Percentiles rank a stretch among this genome's conserved stretches.
These are phyloP conservation scores for Smittium culicis DNA, from an alignment of 371 early-diverging fungal species.

Conservation along the genomic window DNA sequence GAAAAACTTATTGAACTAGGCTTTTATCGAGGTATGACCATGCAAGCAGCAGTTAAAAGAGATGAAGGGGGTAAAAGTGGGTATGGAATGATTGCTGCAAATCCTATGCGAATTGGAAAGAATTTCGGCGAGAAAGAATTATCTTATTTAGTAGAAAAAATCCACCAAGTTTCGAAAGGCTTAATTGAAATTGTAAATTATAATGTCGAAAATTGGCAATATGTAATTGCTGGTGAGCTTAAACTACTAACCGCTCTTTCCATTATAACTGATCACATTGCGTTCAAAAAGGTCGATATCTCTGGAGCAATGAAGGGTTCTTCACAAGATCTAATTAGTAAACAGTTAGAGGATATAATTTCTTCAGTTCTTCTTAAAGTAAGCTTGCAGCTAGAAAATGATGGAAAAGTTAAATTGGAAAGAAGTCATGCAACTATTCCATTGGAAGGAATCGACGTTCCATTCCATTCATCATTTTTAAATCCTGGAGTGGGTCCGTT, in stretches of 20 bases:
- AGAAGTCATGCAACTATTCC: slow-evolving; percentile 88
- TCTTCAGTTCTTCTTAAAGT: neutral
- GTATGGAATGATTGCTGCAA: slow-evolving; percentile 92
- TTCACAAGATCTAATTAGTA: too few relatives aligned
- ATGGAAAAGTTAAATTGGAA: slow-evolving; percentile 45
- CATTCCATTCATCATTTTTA: slow-evolving; percentile 93
- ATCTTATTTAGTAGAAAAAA: slow-evolving; percentile 58
- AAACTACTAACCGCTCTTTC: neutral
- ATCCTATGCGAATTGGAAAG: slow-evolving; percentile 69
- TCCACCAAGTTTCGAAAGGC: slow-evolving; percentile 43
- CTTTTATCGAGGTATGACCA: slow-evolving; percentile 92
- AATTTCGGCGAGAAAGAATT: slow-evolving; percentile 61
- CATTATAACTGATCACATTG: neutral
- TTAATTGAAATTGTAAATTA: slow-evolving; percentile 89
- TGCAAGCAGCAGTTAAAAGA: slow-evolving; percentile 86
- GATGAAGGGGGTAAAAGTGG: slow-evolving; percentile 69
- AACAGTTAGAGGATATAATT: neutral
- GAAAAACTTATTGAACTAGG: slow-evolving; percentile 79
- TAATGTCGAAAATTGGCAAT: slow-evolving; percentile 92
- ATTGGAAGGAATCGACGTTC: slow-evolving; percentile 87
- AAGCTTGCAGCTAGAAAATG: slow-evolving; percentile 16
- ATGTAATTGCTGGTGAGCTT: slow-evolving; percentile 83
- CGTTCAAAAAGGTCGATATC: neutral
- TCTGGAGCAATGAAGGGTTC: too few relatives aligned
- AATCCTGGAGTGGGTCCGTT: slow-evolving; percentile 80